phyloP scores from a whole-genome alignment of 768 basidiomycete genomes.

The Kwoniella dendrophila region DNA sequence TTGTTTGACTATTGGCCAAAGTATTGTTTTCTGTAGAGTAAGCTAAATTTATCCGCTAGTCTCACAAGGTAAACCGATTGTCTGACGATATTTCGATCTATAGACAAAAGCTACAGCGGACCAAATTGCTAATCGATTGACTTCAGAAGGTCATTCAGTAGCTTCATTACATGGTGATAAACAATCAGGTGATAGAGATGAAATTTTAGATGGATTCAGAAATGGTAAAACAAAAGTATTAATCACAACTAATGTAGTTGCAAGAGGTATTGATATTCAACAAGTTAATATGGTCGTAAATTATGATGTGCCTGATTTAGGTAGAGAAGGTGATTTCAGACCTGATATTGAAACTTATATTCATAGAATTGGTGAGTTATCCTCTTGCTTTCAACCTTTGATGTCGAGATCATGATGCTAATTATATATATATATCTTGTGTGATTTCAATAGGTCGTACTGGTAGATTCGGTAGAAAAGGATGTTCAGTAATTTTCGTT shows the following conservation, averaged over 20 bases:
- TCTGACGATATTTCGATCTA: background rate
- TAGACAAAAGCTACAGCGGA: slow-evolving; percentile 91
- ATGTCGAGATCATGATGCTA: background rate
- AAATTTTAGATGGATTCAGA: slow-evolving; percentile 90
- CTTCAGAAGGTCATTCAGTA: slow-evolving; percentile 90
- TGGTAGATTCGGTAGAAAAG: slow-evolving; percentile 95
- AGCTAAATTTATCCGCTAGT: no score
- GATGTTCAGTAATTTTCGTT: slow-evolving; percentile 96
- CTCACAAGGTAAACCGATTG: no score
- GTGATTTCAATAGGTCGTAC: slow-evolving; percentile 71
- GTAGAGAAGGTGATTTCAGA: slow-evolving; percentile 60
- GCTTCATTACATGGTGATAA: slow-evolving; percentile 94
- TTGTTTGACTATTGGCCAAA: slow-evolving; percentile 91
- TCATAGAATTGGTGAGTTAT: slow-evolving; percentile 83
- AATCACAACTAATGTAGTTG: slow-evolving; percentile 98
- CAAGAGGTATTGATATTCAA: slow-evolving; percentile 95
- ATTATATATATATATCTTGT: no score
- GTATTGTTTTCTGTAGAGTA: slow-evolving; percentile 97
- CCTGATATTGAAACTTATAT: slow-evolving; percentile 97
- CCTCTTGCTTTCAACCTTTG: background rate
- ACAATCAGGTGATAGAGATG: slow-evolving; percentile 83
- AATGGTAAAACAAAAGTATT: slow-evolving; percentile 95
- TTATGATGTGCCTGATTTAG: slow-evolving; percentile 77
- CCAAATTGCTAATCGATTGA: slow-evolving; percentile 86
- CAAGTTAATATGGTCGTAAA: slow-evolving; percentile 99